A percentile compares a stretch with the other conserved stretches of the same genome.
Conservation (phyloP, 176 grass and related monocot genomes). For the Oryza rufipogon region DNA sequence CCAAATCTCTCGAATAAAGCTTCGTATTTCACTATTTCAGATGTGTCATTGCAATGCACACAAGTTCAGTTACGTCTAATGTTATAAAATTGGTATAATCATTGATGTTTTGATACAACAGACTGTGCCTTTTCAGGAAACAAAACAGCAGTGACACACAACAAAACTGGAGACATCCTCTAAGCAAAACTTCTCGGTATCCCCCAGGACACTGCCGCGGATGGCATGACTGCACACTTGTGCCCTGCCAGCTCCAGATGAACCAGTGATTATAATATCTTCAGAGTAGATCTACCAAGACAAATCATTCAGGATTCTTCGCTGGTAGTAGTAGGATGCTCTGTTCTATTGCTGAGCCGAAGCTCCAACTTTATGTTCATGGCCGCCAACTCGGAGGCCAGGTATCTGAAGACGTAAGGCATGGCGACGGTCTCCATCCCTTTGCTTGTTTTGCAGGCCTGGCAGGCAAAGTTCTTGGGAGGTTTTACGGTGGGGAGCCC, state of each 20-base stretch:
- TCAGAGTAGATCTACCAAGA: background rate
- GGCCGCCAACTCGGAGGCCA: conserved; percentile 74
- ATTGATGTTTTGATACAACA: conserved; percentile 22
- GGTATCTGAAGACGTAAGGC: conserved; percentile 87
- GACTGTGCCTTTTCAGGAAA: background rate
- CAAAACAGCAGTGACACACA: background rate
- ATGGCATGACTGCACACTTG: background rate
- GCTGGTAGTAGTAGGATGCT: conserved; percentile 7
- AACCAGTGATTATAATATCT: background rate
- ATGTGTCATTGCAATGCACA: background rate
- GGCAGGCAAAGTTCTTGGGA: conserved; percentile 67
- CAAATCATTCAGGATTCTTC: background rate
- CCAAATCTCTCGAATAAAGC: background rate
- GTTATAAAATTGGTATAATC: background rate
- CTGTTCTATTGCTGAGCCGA: conserved; percentile 55
- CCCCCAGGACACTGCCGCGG: no score
- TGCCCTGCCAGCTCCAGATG: background rate
- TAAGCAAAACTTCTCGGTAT: background rate
- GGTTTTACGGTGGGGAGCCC: conserved; percentile 61
- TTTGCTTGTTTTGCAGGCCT: conserved; percentile 79
- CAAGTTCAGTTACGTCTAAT: background rate
- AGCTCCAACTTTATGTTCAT: conserved; percentile 95
- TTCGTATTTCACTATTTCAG: background rate
- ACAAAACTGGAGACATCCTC: background rate
- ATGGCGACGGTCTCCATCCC: conserved; percentile 97